Percentiles rank a stretch among this genome's conserved stretches.
These are phyloP conservation scores for Colletotrichum camelliae DNA, from an alignment of 2,329 filamentous ascomycete genomes.

Conservation along the genomic window DNA sequence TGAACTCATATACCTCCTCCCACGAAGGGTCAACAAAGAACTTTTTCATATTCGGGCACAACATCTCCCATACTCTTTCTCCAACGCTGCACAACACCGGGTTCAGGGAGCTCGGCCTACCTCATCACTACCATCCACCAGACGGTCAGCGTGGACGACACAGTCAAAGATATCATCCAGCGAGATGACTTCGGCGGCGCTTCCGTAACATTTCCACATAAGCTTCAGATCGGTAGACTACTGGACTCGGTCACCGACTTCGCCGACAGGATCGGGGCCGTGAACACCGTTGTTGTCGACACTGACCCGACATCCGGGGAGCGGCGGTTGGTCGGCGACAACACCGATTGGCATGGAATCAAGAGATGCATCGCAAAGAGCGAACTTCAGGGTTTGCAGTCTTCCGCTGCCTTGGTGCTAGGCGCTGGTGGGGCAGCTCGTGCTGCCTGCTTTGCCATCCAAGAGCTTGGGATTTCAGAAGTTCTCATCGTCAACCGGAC, in stretches of 20 bases:
- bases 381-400: neutral
- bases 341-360: neutral
- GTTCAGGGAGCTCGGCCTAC: neutral
- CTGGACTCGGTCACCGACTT: neutral
- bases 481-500: neutral
- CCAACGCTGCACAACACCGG: neutral
- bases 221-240: neutral
- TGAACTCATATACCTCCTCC: neutral
- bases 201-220: neutral
- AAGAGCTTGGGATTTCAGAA: neutral
- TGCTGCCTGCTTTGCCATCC: neutral
- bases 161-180: neutral
- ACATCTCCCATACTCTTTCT: neutral
- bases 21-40: neutral
- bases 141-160: neutral
- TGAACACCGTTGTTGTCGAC: neutral
- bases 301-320: neutral
- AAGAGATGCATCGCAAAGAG: neutral
- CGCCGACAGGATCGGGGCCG: neutral
- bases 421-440: neutral
- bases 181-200: neutral
- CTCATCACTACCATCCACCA: neutral
- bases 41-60: conserved; percentile 3
- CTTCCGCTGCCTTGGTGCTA: neutral
- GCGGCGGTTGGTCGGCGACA: neutral